A percentile compares a stretch with the other conserved stretches of the same genome.
Evolutionary conservation across 768 basidiomycete species (phyloP).

Genomic region (Boletellus sp.): DNA sequence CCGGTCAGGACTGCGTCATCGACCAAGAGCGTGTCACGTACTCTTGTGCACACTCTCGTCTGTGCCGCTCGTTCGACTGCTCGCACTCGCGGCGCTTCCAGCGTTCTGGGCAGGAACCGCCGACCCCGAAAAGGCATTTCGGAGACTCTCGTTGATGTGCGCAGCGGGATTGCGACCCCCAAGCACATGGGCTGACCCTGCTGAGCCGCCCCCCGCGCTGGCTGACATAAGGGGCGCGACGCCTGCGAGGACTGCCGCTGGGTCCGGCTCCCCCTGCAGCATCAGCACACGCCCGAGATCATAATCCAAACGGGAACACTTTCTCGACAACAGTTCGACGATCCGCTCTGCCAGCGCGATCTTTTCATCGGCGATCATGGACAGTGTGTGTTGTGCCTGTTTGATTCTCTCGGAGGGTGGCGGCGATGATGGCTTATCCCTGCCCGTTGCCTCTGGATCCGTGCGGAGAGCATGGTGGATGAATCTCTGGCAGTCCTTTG

Average conservation of each 20-base stretch:
- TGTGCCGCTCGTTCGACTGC: conserved; percentile 13
- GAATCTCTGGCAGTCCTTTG: conserved; percentile 41
- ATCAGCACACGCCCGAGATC: conserved; percentile 43
- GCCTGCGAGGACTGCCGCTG: conserved; percentile 31
- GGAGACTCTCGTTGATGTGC: conserved; percentile 39
- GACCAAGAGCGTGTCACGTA: conserved; percentile 8
- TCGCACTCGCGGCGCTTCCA: conserved; percentile 1
- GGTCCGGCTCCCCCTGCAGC: conserved; percentile 42
- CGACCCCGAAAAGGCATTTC: conserved; percentile 33
- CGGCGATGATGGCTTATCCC: conserved; percentile 29
- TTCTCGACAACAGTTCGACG: conserved; percentile 42
- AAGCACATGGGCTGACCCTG: conserved; percentile 28
- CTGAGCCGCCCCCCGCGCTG: conserved; percentile 5
- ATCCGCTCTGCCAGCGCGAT: conserved; percentile 41
- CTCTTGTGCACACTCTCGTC: conserved; percentile 32
- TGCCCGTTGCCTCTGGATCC: conserved; percentile 25
- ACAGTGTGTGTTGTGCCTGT: conserved; percentile 26
- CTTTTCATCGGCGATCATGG: conserved; percentile 41
- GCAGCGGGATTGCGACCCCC: conserved; percentile 38
- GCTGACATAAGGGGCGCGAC: conserved; percentile 22
- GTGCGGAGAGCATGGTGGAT: conserved; percentile 41
- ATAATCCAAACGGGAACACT: conserved; percentile 44
- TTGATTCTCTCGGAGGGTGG: conserved; percentile 31
- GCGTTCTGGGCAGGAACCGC: conserved; percentile 19
- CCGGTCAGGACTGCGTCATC: neutral